phyloP scores from a whole-genome alignment of 2,329 filamentous ascomycete species.

The Trichoderma atroviride region DNA sequence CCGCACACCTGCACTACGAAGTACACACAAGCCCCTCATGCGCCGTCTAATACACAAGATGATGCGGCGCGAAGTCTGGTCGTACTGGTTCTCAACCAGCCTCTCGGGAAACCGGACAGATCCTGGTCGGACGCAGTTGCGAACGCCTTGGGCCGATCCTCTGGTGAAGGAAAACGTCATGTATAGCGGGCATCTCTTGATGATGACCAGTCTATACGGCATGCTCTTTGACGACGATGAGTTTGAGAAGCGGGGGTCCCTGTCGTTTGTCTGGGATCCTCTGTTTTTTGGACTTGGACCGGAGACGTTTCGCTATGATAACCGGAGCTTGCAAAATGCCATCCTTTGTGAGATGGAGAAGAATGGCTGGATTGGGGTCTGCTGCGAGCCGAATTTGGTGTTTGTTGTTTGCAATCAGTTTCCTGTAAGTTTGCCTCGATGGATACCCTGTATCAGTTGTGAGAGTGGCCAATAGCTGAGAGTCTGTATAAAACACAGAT shows the following conservation, averaged over 20 bases:
- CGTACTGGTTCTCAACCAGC: constrained; percentile 46
- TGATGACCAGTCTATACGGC: constrained; percentile 44
- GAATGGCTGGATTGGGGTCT: constrained; percentile 45
- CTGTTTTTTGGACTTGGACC: constrained; percentile 43
- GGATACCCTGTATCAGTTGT: background rate
- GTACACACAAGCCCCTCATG: constrained; percentile 41
- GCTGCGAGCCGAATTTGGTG: constrained; percentile 47
- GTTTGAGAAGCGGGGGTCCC: constrained; percentile 39
- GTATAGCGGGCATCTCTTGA: constrained; percentile 45
- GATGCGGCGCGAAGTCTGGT: constrained; percentile 46
- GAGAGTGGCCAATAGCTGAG: background rate
- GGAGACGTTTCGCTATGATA: constrained; percentile 41
- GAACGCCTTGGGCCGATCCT: constrained; percentile 47
- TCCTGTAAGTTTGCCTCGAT: constrained; percentile 34
- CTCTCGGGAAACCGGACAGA: constrained; percentile 40
- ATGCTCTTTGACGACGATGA: constrained; percentile 48
- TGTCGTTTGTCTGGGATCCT: constrained; percentile 45
- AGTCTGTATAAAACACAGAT: background rate
- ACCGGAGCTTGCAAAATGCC: constrained; percentile 38
- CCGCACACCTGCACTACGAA: constrained; percentile 40
- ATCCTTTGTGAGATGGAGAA: constrained; percentile 44
- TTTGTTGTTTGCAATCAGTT: constrained; percentile 49
- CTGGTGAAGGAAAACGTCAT: constrained; percentile 47
- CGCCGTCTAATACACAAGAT: constrained; percentile 45
- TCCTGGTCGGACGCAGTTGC: constrained; percentile 42